Evolutionary conservation across 768 basidiomycete species (phyloP).

Genomic region (Trametopsis cervina): DNA sequence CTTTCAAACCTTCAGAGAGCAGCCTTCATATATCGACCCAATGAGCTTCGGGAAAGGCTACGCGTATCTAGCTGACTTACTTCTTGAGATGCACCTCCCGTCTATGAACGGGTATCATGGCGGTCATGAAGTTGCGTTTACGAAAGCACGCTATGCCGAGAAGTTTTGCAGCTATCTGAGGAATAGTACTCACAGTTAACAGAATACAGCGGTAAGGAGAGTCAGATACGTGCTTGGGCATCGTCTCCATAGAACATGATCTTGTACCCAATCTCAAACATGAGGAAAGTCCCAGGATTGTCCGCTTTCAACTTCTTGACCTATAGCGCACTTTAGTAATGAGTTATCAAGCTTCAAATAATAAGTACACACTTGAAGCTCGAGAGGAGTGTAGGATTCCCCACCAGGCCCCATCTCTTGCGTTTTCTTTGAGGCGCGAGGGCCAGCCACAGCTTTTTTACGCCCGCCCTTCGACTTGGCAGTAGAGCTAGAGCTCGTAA

Average conservation of each 20-base stretch:
- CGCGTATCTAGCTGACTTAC: constrained; percentile 30
- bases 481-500: constrained; percentile 19
- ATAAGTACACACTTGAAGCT: constrained; percentile 51
- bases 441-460: constrained; percentile 14
- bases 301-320: constrained; percentile 47
- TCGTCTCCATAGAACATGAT: constrained; percentile 81
- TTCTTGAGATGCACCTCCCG: constrained; percentile 70
- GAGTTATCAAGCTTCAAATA: too few species aligned
- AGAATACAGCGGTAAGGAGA: too few species aligned
- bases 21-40: constrained; percentile 55
- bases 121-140: constrained; percentile 68
- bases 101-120: constrained; percentile 66
- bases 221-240: constrained; percentile 52
- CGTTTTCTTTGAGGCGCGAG: constrained; percentile 26
- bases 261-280: constrained; percentile 84
- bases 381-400: constrained; percentile 67
- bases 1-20: constrained; percentile 71
- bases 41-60: not conserved
- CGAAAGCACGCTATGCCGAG: constrained; percentile 71
- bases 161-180: constrained; percentile 64
- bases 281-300: constrained; percentile 58
- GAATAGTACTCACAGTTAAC: too few species aligned
- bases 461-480: constrained; percentile 27
- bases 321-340: not conserved
- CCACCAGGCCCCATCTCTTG: constrained; percentile 61